Conservation (phyloP, 1,284 basidiomycete species). For the Sanghuangporus weigelae region DNA sequence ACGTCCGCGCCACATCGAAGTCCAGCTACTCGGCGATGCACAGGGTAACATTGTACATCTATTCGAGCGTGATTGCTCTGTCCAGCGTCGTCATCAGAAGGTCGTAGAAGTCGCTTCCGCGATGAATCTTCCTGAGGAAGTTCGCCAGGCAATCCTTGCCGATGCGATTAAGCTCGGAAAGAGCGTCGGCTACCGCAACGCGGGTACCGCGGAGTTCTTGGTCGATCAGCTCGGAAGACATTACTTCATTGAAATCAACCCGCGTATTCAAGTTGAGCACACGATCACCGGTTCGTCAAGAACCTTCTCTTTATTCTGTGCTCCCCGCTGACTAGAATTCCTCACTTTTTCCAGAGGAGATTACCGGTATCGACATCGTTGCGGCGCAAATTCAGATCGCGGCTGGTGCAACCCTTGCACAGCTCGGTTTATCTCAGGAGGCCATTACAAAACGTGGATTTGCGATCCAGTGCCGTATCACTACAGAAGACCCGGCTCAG, state of each 20-base stretch:
- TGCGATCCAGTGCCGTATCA: constrained; percentile 98
- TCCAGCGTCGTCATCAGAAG: constrained; percentile 97
- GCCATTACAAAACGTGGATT: constrained; percentile 95
- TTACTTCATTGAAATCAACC: constrained; percentile 99
- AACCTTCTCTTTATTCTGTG: background rate
- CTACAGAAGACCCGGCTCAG: constrained; percentile 92
- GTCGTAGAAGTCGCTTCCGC: constrained; percentile 99
- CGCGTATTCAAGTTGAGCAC: constrained; percentile 98
- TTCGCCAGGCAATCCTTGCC: constrained; percentile 80
- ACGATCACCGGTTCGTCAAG: constrained; percentile 79
- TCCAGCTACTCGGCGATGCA: constrained; percentile 90
- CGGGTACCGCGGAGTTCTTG: constrained; percentile 95
- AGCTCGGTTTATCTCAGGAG: constrained; percentile 96
- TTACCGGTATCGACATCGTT: constrained; percentile 98
- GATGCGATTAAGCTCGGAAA: constrained; percentile 95
- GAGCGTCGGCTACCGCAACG: constrained; percentile 92
- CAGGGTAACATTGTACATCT: constrained; percentile 94
- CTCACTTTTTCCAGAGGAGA: constrained; percentile 67
- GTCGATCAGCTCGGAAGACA: constrained; percentile 94
- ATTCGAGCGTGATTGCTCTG: constrained; percentile 98
- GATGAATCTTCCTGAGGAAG: constrained; percentile 86
- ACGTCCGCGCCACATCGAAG: constrained; percentile 95
- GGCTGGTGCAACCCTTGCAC: constrained; percentile 91
- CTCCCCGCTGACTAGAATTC: constrained; percentile 13
- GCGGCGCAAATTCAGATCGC: constrained; percentile 99